Percentiles rank a stretch among this genome's conserved stretches.
Conservation (phyloP, 371 early-diverging fungal species). For the Umbelopsis sp. region DNA sequence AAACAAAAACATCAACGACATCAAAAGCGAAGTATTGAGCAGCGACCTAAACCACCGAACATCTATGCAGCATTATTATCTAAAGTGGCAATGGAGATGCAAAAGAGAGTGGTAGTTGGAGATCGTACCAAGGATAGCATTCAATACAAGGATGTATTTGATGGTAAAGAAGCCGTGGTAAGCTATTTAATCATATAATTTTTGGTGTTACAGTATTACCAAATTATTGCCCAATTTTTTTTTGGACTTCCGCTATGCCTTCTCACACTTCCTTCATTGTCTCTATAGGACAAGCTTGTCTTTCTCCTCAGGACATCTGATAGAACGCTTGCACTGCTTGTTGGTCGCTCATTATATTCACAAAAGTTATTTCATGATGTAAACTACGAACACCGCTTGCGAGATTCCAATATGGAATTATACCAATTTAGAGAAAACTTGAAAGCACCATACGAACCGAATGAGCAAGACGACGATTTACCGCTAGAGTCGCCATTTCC, state of each 20-base stretch:
- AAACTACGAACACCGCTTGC: conserved; percentile 73
- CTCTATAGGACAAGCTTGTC: conserved; percentile 21
- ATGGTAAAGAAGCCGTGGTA: conserved; percentile 85
- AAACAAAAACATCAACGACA: neutral
- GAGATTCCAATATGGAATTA: conserved; percentile 74
- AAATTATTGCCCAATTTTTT: no score
- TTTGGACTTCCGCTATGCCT: neutral
- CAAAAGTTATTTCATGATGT: conserved; percentile 88
- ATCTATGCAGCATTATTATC: conserved; percentile 82
- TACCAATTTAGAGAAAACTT: conserved; percentile 67
- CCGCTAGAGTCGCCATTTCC: conserved; percentile 15
- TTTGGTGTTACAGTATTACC: no score
- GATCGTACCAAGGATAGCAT: conserved; percentile 73
- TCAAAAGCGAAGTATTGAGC: conserved; percentile 12
- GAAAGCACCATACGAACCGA: conserved; percentile 15
- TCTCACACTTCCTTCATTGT: neutral
- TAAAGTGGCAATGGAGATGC: conserved; percentile 74
- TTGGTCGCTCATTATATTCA: conserved; percentile 80
- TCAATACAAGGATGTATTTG: conserved; percentile 78
- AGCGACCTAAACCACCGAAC: neutral
- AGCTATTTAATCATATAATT: neutral
- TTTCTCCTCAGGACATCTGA: conserved; percentile 61
- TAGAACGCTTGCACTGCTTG: conserved; percentile 76
- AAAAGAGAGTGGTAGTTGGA: conserved; percentile 38
- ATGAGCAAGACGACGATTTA: conserved; percentile 20